These are phyloP conservation scores for Salinomyces thailandicus DNA, from an alignment of 2,329 filamentous ascomycete genomes.

Conservation along the genomic window DNA sequence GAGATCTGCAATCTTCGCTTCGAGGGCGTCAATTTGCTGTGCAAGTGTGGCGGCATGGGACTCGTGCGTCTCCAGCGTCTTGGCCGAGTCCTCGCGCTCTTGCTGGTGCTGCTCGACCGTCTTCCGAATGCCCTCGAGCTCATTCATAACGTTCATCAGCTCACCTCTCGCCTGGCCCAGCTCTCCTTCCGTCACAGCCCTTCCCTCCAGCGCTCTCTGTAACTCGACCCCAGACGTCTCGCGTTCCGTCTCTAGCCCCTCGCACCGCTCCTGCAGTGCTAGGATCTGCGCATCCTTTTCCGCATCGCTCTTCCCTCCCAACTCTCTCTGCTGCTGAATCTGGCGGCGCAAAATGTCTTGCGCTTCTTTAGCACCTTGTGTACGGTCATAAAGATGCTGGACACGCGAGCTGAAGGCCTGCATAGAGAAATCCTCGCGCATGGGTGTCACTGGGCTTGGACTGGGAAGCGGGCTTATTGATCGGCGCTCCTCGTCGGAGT, in stretches of 20 bases:
- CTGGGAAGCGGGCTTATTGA: constrained; percentile 1
- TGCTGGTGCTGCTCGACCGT: constrained; percentile 20
- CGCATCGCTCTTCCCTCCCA: constrained; percentile 76
- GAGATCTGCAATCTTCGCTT: constrained; percentile 18
- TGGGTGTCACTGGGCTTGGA: constrained; percentile 14
- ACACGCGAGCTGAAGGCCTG: constrained; percentile 68
- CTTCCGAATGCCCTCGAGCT: constrained; percentile 21
- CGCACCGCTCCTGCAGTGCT: constrained; percentile 21
- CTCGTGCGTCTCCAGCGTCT: constrained; percentile 21
- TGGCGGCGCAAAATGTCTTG: constrained; percentile 82
- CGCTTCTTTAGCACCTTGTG: constrained; percentile 73
- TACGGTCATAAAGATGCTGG: constrained; percentile 64
- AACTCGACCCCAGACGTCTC: constrained; percentile 19
- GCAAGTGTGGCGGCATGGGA: constrained; percentile 26
- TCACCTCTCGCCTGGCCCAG: constrained; percentile 23
- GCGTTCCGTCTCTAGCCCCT: constrained; percentile 15
- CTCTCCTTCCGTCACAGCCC: constrained; percentile 21
- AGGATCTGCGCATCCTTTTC: constrained; percentile 31
- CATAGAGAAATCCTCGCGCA: constrained; percentile 52
- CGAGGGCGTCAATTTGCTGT: constrained; percentile 20
- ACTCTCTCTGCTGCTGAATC: constrained; percentile 87
- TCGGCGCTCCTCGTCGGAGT: constrained; percentile 43
- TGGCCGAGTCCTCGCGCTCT: constrained; percentile 20
- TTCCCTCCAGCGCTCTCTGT: constrained; percentile 18
- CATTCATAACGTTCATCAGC: constrained; percentile 34